phyloP scores from a whole-genome alignment of 2,329 filamentous ascomycete genomes.

The Cryphonectria japonica region DNA sequence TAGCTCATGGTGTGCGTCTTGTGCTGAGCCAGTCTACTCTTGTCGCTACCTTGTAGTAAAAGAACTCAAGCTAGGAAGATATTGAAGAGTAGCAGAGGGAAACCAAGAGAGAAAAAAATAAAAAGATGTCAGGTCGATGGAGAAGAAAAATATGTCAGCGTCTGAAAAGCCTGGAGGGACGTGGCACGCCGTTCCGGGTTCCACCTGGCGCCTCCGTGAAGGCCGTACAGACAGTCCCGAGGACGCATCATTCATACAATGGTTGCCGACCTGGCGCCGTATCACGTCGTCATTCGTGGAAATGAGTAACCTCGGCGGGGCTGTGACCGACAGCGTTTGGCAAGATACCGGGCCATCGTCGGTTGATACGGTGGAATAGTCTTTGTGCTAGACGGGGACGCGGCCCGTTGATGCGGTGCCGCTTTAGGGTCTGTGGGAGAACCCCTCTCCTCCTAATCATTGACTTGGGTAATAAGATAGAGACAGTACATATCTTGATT shows the following conservation, averaged over 20 bases:
- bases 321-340: conserved; percentile 20
- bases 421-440: background rate
- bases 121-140: background rate
- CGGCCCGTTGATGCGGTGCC: conserved; percentile 22
- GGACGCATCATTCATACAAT: background rate
- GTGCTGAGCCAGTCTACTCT: background rate
- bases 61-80: background rate
- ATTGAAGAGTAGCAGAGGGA: background rate
- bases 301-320: conserved; percentile 19
- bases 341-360: conserved; percentile 12
- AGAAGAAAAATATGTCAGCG: background rate
- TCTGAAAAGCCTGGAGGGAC: background rate
- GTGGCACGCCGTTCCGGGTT: background rate
- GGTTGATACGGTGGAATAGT: background rate
- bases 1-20: conserved; percentile 26
- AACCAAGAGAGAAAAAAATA: too few species aligned
- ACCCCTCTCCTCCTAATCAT: background rate
- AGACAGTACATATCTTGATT: too few species aligned
- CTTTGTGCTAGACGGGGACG: conserved; percentile 7
- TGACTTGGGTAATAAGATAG: background rate
- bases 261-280: background rate
- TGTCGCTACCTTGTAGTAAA: background rate
- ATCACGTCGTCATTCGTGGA: conserved; percentile 23
- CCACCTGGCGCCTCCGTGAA: background rate
- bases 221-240: background rate